Evolutionary conservation across 2,329 filamentous ascomycete species (phyloP), one percentile per base, ranked within the genome.

Genomic region (Pezicula radicicola): DNA sequence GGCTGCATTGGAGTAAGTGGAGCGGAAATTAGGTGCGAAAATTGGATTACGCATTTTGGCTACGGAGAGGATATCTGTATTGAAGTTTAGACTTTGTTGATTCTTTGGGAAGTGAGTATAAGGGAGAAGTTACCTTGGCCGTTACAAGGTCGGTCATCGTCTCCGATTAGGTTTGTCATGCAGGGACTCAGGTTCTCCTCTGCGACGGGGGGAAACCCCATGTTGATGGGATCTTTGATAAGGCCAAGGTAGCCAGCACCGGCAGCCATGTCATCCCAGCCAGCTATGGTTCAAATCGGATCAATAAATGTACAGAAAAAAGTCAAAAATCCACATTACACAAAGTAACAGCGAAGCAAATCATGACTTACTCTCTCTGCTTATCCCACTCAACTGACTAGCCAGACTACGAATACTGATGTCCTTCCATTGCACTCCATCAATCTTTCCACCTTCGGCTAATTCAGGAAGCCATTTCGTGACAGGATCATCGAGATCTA

Each of bases 401-500:
- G 21, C 21, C 39, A 42, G 21, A 18, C 8, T 19, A 6, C 39
- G 15, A 19, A 42, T 18, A 25, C 18, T 18, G 15, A 42, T 42
- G 5, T 42, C 13, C 10, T 42, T 25, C 39, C 39, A 42, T 18
- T 42, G 39, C 39, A 42, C 39, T 7, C 18, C 18, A 19, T 18
- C 10, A 4, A 16, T 19, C 16, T 42, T 42, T 16, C 18, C 39
- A 6, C 39, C 39, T 42, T 42, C 39, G 5, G 33, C 33, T 19
- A 75, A 63, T 56, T 74, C 72, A 0, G 72, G 70, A 15, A 74
- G 57, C 46, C 70, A 71, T 19, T 65, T 63, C 2, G 71, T 72
- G 45, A 74, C 67, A 3, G 70, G 69, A 6, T 68, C 63, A 36
- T 68, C 66, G 63, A 70, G 73, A 50, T 73, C 68, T 9, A 63